Base-by-base conservation (phyloP, 148 eudicot genomes). In the Vaccinium myrtillus region DNA sequence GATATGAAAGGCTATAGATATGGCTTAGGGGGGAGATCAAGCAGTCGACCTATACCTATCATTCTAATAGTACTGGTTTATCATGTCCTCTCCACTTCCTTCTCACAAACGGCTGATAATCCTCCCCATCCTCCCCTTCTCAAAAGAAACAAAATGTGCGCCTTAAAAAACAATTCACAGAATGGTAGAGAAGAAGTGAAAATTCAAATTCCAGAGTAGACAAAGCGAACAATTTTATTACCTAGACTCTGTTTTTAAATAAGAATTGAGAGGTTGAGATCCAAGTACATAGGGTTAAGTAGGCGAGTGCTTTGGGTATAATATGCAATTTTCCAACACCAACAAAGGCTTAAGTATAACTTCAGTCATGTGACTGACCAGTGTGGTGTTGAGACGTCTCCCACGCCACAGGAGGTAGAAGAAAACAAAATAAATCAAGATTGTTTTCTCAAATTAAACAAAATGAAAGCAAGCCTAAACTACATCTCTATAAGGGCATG, bases 81-180 rank as follows among this genome's bases (percentile, higher is more conserved):
- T 70, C 75, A 70, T 70, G 13, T 30, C 75, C 75, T 32, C 48
- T 71, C 75, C 75, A 14, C 75, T 71, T 16, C 63, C 63, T 50
- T 65, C 30, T 65, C 67, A 21, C 67, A 61, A 21, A 21, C 4
- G 25, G 67, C 10, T 21, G 11, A 61, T 61, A 23, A 61, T 61
- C 25, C 67, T 65, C 32, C 7, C 16, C 16, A 27, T 69, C 9
- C 30, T 27, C 39, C 18, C 1, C 36, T 69, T 69, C 46, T 13
- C 11, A 6, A 32, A 27, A 14, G 46, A 71, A 8, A 65, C 8
- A 30, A 14, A 23, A 32, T 12, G 9, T 13, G 39, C 75, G 30
- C 75, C 21, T 71, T 30, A 65, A 27, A 65, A 10, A 23, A 23
- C 71, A 10, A 61, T 21, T 21, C 25, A 30, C 32, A 65, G 11